Conservation (phyloP, 768 basidiomycete genomes). For the Kwoniella pini region DNA sequence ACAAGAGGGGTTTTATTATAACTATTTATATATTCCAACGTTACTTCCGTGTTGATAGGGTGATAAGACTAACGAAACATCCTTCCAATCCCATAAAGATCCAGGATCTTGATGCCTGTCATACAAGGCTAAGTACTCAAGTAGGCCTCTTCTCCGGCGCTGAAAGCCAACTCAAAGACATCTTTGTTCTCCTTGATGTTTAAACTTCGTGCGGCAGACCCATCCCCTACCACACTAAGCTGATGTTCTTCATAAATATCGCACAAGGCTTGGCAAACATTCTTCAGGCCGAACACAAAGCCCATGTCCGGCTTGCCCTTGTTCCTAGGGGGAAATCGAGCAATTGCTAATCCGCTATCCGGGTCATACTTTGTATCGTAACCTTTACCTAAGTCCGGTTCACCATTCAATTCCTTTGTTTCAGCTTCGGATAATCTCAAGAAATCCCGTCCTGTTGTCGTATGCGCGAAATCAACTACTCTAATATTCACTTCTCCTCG, state of each 20-base stretch:
- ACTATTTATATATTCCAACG: neutral
- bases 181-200: constrained; percentile 31
- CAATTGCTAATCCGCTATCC: constrained; percentile 78
- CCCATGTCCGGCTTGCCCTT: constrained; percentile 88
- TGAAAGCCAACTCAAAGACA: constrained; percentile 38
- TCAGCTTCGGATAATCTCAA: constrained; percentile 63
- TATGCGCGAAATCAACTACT: constrained; percentile 97
- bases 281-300: constrained; percentile 87
- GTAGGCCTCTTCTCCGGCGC: constrained; percentile 18
- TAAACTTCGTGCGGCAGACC: constrained; percentile 9
- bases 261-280: constrained; percentile 71
- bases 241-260: constrained; percentile 86
- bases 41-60: neutral
- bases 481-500: constrained; percentile 92
- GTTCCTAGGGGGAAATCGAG: constrained; percentile 91
- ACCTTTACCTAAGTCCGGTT: constrained; percentile 61
- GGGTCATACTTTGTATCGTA: constrained; percentile 81
- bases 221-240: constrained; percentile 55
- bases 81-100: too few species aligned
- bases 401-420: constrained; percentile 21
- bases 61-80: neutral
- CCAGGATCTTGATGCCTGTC: too few species aligned
- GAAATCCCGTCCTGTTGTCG: constrained; percentile 93
- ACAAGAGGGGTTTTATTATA: constrained; percentile 5
- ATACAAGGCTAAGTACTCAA: constrained; percentile 26